Evolutionary conservation across 768 basidiomycete genomes (phyloP), one percentile per base, ranked within the genome.

Genomic region (Cystoderma amianthinum): DNA sequence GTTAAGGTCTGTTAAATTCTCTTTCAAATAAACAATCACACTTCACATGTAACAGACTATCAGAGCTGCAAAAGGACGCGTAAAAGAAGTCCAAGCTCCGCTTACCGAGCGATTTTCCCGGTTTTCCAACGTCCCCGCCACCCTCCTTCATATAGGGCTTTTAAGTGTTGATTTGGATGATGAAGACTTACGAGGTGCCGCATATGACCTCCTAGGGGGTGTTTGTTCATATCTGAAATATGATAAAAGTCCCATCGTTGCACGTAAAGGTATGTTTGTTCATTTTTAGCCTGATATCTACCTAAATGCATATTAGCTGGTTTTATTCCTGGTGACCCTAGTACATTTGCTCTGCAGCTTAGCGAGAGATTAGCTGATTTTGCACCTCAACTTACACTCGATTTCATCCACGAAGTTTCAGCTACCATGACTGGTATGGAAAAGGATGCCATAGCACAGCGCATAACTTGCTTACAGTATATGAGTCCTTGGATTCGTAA

Each of bases 401-500:
- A 95, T 59, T 89, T 95, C 60, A 67, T 94, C 40, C 77, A 81
- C n/a, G 92, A 93, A 59, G 86, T 93, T 20, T 77, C 77, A 22
- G 73, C 72, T 0, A 75, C 80, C 2, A 78, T 87, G 69, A 62
- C 67, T n/a, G 64, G 68, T 35, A 71, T 65, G 69, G 71, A 56
- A 45, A 62, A 63, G 48, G 44, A 54, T 4, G 55, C 51, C 2
- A 47, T 55, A 53, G 70, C 62, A 1, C 82, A 85, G 36, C 80
- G 82, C 28, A 78, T 87, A 30, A 76, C 72, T 45, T 90, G 82
- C 52, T 57, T 94, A 16, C 79, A 85, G 44, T 93, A 91, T 53
- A 72, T 95, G 69, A 78, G 74, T 30, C 91, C 93, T 2, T 96
- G 92, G 93, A 75, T 95, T 32, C 80, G 74, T 56, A 93, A 94